Percentiles rank a stretch among this genome's conserved stretches.
Evolutionary conservation across 2,329 filamentous ascomycete species (phyloP).

Genomic region (Botrytis squamosa): DNA sequence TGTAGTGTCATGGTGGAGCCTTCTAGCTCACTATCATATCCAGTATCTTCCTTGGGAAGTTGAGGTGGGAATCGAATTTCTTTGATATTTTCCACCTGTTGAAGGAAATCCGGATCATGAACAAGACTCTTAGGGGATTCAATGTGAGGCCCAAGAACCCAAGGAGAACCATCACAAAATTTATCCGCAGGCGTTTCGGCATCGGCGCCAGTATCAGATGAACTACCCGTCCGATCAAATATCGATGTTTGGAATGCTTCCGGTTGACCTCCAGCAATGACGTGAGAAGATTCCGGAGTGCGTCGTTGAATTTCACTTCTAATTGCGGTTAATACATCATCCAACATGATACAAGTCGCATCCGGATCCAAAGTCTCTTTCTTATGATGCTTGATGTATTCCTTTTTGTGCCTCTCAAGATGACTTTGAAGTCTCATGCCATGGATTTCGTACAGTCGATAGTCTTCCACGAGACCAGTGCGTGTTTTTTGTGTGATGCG

Average conservation of each 20-base stretch:
- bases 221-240: constrained; percentile 51
- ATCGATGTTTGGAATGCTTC: constrained; percentile 45
- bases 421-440: constrained; percentile 49
- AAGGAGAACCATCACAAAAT: constrained; percentile 34
- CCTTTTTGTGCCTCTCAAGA: constrained; percentile 43
- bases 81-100: constrained; percentile 21
- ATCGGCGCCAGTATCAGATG: constrained; percentile 45
- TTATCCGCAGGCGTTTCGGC: constrained; percentile 43
- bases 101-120: constrained; percentile 28
- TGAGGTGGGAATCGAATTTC: constrained; percentile 26
- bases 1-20: constrained; percentile 29
- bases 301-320: constrained; percentile 46
- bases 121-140: constrained; percentile 34
- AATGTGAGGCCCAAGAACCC: constrained; percentile 30
- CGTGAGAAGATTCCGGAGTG: constrained; percentile 43
- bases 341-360: constrained; percentile 40
- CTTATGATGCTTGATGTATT: constrained; percentile 30
- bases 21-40: constrained; percentile 37
- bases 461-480: constrained; percentile 52
- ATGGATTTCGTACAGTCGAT: constrained; percentile 52
- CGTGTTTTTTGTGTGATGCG: constrained; percentile 45
- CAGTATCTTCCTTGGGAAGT: constrained; percentile 29
- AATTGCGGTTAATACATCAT: constrained; percentile 42
- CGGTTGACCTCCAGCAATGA: constrained; percentile 41
- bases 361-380: constrained; percentile 30